Evolutionary conservation across 306 rosid genomes (phyloP).

Genomic region (Dryas alaskensis): DNA sequence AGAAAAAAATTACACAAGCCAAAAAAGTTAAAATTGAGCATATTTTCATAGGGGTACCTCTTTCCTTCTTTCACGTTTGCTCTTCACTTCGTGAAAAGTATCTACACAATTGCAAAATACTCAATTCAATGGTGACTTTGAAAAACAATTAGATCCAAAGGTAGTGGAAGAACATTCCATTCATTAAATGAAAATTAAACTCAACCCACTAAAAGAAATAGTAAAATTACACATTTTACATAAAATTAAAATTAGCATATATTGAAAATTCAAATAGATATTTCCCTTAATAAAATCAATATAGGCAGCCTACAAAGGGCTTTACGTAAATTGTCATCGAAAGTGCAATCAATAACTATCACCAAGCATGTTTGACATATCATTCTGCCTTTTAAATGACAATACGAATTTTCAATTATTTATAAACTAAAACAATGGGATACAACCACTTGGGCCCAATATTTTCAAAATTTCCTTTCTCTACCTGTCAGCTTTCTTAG

Average conservation of each 20-base stretch:
- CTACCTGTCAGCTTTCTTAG: too few species aligned
- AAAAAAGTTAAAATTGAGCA: not conserved
- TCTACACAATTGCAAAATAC: constrained; percentile 43
- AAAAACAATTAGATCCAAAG: not conserved
- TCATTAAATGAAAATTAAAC: not conserved
- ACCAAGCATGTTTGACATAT: not conserved
- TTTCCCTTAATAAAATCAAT: not conserved
- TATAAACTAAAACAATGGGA: not conserved
- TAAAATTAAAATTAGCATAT: not conserved
- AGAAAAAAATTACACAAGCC: not conserved
- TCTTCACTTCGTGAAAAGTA: constrained; percentile 71
- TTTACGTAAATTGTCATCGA: not conserved
- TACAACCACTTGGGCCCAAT: not conserved
- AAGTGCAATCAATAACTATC: not conserved
- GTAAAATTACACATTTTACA: too few species aligned
- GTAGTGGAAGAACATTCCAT: not conserved
- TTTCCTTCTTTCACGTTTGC: constrained; percentile 81
- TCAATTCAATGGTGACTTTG: constrained; percentile 21
- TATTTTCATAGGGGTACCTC: constrained; percentile 48
- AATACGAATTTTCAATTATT: not conserved
- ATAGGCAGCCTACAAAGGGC: not conserved
- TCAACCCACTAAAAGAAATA: not conserved
- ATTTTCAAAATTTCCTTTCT: not conserved
- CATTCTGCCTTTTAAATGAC: not conserved
- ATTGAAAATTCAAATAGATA: not conserved